Evolutionary conservation across 2,329 filamentous ascomycete genomes (phyloP), one percentile per base, ranked within the genome.

Genomic region (Monilinia fructicola): DNA sequence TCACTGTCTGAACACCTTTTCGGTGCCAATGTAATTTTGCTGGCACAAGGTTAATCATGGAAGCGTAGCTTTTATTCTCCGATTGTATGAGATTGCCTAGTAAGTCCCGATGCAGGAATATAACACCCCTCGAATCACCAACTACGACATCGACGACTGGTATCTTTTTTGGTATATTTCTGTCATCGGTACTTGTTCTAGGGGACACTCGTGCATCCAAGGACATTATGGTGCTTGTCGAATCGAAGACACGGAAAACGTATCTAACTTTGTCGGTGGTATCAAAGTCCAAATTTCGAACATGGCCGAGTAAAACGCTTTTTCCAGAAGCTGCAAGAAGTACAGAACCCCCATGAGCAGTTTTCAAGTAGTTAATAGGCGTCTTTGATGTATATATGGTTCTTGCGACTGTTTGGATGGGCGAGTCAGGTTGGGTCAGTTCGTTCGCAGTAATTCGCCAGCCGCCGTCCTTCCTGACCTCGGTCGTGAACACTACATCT

Each of bases 11-110:
- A 11, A 97, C 93, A 59, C 89, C 86, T 72, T 89, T 88, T 73
- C 93, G 86, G 78, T 99, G 95, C 95, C 95, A 99, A 77, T 98
- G 95, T 64, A 93, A 82, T 70, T 89, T 90, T 66, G 89, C 87
- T 44, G 52, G 85, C 78, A 71, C 81, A 79, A 74, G 79, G 77
- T 62, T 76, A 11, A 74, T 68, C n/a, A 70, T 73, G 48, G 70
- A 65, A 10, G 69, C 62, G 44, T 69, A n/a, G 31, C 58, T 69
- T 35, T 70, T 68, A 46, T 55, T 76, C 77, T 82, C 82, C 65
- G 81, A 79, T 50, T 75, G 76, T 67, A 78, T 74, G 54, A 75
- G 80, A 69, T 85, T 85, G 66, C 80, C 77, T 12, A 94, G 75
- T 21, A 93, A 80, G 77, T 96, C 90, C 69, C 89, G 86, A 77